These are phyloP conservation scores for Capronia coronata DNA, from an alignment of 2,329 filamentous ascomycete genomes.

Conservation along the genomic window DNA sequence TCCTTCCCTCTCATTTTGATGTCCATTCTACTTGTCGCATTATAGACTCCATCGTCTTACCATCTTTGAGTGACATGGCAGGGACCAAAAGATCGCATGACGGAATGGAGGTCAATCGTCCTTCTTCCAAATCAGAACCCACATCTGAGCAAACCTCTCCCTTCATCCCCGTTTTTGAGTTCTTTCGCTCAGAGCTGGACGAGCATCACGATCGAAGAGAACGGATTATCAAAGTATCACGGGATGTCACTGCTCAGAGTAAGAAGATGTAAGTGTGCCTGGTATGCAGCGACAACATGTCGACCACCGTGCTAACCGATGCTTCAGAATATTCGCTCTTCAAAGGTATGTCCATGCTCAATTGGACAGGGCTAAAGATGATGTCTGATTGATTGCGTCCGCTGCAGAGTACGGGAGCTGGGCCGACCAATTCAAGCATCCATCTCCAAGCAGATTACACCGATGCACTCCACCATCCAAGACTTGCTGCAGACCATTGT, in stretches of 20 bases:
- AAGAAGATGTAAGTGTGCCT: slow-evolving; percentile 76
- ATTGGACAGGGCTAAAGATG: not conserved
- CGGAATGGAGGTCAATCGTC: slow-evolving; percentile 17
- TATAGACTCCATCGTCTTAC: not conserved
- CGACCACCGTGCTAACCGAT: slow-evolving; percentile 3
- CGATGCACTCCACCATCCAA: slow-evolving; percentile 64
- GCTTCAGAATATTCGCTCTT: slow-evolving; percentile 67
- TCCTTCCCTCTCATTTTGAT: not conserved
- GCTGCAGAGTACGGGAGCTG: slow-evolving; percentile 43
- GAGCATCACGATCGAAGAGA: slow-evolving; percentile 91
- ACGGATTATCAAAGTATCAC: slow-evolving; percentile 78
- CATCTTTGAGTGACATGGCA: slow-evolving; percentile 19
- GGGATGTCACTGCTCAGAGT: slow-evolving; percentile 86
- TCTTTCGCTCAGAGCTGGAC: slow-evolving; percentile 80
- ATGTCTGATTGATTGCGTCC: slow-evolving; percentile 64
- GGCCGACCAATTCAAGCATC: slow-evolving; percentile 53
- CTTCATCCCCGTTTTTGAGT: slow-evolving; percentile 68
- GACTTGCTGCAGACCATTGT: slow-evolving; percentile 62
- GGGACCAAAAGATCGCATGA: slow-evolving; percentile 24
- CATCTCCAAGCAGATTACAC: slow-evolving; percentile 63
- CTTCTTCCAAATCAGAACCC: not conserved
- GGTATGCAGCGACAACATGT: slow-evolving; percentile 8
- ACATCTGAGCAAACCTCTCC: slow-evolving; percentile 34
- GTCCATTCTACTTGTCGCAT: no score
- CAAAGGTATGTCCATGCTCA: slow-evolving; percentile 54